Conservation (phyloP, 345 rosid genomes). For the Euphorbia pulcherrima region DNA sequence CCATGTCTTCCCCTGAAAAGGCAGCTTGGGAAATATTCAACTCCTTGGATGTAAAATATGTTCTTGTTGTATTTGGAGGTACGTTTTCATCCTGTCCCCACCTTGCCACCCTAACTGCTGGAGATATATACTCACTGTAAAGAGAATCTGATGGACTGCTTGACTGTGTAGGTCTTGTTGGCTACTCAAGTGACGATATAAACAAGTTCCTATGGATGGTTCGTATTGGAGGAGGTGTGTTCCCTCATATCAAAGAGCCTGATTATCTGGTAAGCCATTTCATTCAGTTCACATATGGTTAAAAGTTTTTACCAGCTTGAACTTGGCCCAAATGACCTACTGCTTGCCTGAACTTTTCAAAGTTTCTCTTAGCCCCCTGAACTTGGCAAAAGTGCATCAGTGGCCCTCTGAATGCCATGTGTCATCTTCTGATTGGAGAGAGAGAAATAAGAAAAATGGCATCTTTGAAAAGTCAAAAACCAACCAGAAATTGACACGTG, state of each 20-base stretch:
- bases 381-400: too few species aligned
- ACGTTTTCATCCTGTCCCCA: constrained; percentile 21
- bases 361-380: too few species aligned
- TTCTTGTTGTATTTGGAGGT: constrained; percentile 98
- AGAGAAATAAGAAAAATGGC: too few species aligned
- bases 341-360: too few species aligned
- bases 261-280: constrained; percentile 67
- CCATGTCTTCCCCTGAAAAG: constrained; percentile 99
- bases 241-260: constrained; percentile 96
- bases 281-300: not conserved
- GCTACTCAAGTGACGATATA: constrained; percentile 98
- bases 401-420: too few species aligned
- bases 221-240: constrained; percentile 97
- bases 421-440: too few species aligned
- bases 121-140: too few species aligned
- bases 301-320: not conserved
- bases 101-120: not conserved
- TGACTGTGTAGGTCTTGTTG: constrained; percentile 69
- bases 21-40: constrained; percentile 97
- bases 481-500: too few species aligned
- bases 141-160: constrained; percentile 30
- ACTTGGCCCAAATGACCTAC: too few species aligned
- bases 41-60: constrained; percentile 98
- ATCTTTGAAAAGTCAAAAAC: too few species aligned
- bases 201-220: constrained; percentile 99